Base-by-base conservation (phyloP, 352 stramenopile genomes). In the Pythium dissimile region DNA sequence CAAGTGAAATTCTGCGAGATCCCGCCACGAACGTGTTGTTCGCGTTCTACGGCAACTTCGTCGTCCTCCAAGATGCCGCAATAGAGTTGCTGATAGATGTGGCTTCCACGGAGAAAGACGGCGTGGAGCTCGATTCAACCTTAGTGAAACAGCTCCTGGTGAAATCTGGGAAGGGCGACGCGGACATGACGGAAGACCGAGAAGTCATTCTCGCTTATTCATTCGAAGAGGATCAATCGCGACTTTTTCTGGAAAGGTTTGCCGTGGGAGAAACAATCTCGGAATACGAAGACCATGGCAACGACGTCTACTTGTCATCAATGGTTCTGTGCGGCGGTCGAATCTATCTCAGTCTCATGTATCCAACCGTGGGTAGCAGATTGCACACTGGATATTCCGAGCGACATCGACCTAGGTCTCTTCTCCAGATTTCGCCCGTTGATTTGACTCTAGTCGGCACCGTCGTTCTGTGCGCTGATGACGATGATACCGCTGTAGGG, bases 21-120 rank as follows among this genome's bases (percentile, higher is more conserved):
- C n/a, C n/a, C n/a, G n/a, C n/a, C n/a, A n/a, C n/a, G n/a, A n/a
- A n/a, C n/a, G n/a, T n/a, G n/a, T n/a, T n/a, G n/a, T 86, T 79
- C 45, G 76, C 75, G 8, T 84, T 81, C 51, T 89, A 85, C 16
- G 79, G 79, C 15, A 59, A 72, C 21, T 86, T 89, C 37, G 61
- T 79, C 27, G 24, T 76, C 37, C 47, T 88, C 13, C 52, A 27
- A 10, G 50, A 69, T 5, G 52, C 60, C 7, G 62, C 64, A 5
- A 18, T 88, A 15, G 43, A 58, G 3, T 16, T 56, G 16, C n/a
- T n/a, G n/a, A n/a, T n/a, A n/a, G n/a, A n/a, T n/a, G n/a, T n/a
- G n/a, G n/a, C n/a, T n/a, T n/a, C n/a, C n/a, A n/a, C n/a, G n/a
- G n/a, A n/a, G n/a, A n/a, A n/a, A n/a, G 30, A 34, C 34, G 49